Evolutionary conservation across 768 basidiomycete species (phyloP), one percentile per base, ranked within the genome.

Genomic region (Pleurotus djamor): DNA sequence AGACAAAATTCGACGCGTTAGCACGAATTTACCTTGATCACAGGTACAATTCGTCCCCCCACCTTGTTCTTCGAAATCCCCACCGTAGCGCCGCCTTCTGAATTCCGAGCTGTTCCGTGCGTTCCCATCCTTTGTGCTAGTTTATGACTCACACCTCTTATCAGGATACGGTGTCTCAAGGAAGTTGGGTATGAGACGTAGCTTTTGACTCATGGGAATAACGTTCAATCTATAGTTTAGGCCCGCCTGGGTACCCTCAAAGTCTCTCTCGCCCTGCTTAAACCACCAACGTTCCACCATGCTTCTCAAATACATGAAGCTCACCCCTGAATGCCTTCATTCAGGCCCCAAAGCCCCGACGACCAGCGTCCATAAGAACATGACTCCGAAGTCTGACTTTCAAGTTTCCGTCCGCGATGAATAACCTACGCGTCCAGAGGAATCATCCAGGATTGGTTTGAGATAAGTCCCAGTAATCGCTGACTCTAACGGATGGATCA

Each of bases 31-130:
- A 41, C n/a, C 38, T n/a, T 28, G 21, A 28, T 41, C 38, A 41
- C 38, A 41, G n/a, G 38, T 41, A 41, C 38, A 41, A 41, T 41
- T 41, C 38, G 2, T 41, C 38, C 38, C 14, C 14, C n/a, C 38
- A 47, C 45, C 45, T 28, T 28, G 21, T 28, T 28, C 38, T 41
- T 41, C 38, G 38, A 45, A 56, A 56, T 56, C 54, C 12, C 54
- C 54, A 56, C 54, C 28, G 54, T 56, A 56, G n/a, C 54, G 54
- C 54, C 54, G 54, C 54, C 41, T 56, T 56, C 54, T 41, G 54
- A 43, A 32, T 43, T 41, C 54, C 54, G 54, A 43, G 41, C 41
- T 41, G 9, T 56, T 56, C 54, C 54, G 54, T 56, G 41, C 37
- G 45, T 14, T 33, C 32, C 36, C 41, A 28, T 28, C 21, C 21